phyloP scores from a whole-genome alignment of 169 alveolate species.

The Eimeria acervulina region DNA sequence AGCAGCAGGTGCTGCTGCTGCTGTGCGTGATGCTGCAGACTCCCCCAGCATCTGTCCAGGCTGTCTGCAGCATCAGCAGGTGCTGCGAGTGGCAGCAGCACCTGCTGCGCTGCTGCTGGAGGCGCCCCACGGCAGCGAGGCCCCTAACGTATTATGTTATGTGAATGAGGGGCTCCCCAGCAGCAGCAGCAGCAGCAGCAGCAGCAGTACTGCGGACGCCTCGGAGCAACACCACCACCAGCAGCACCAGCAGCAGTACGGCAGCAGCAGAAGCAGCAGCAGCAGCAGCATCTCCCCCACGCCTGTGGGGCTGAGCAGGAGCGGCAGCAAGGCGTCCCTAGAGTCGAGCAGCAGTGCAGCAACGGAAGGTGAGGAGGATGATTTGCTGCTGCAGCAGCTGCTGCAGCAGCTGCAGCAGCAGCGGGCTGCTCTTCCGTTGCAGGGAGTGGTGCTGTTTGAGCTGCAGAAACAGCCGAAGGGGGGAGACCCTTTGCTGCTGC shows the following conservation, averaged over 20 bases:
- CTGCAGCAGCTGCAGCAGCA: conserved; percentile 35
- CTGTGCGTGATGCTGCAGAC: not conserved
- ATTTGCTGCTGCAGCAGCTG: conserved; percentile 55
- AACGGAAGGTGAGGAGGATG: not conserved
- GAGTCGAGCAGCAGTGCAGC: conserved; percentile 34
- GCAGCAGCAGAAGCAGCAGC: not conserved
- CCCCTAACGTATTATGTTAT: conserved; percentile 41
- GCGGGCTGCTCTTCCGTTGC: conserved; percentile 16
- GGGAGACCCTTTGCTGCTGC: conserved; percentile 1
- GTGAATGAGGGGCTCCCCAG: conserved; percentile 10
- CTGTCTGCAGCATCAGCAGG: conserved; percentile 61
- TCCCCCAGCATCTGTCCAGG: not conserved
- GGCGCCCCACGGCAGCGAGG: conserved; percentile 71
- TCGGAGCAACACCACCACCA: not conserved
- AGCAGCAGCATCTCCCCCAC: not conserved
- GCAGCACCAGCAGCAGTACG: conserved; percentile 44
- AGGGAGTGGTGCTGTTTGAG: conserved; percentile 12
- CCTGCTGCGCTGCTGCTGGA: conserved; percentile 13
- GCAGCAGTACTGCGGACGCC: not conserved
- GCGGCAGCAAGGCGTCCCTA: conserved; percentile 51
- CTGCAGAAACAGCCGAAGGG: not conserved
- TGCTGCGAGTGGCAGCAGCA: conserved; percentile 20
- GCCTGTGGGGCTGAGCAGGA: conserved; percentile 32
- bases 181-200: conserved; percentile 46
- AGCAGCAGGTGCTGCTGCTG: conserved; percentile 7